These are phyloP conservation scores for Xylariales sp. DNA, from an alignment of 2,329 filamentous ascomycete genomes.

Conservation along the genomic window DNA sequence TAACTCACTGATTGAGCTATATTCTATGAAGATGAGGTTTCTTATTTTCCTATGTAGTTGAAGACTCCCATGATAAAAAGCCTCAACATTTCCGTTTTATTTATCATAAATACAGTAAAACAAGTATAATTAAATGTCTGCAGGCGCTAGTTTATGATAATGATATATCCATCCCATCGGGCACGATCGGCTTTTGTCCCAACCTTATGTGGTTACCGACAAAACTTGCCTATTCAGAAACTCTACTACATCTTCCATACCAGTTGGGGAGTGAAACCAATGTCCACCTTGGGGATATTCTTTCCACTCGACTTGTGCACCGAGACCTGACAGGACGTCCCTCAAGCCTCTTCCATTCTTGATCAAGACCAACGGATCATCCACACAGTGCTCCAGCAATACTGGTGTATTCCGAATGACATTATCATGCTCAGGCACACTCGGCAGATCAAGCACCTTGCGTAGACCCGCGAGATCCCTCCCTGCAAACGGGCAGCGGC, in stretches of 20 bases:
- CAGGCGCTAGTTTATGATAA: no score
- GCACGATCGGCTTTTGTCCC: no score
- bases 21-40: no score
- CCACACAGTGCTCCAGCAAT: constrained; percentile 40
- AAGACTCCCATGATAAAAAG: no score
- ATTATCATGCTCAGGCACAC: constrained; percentile 10
- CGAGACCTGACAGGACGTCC: constrained; percentile 30
- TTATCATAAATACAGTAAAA: no score
- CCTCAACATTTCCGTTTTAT: no score
- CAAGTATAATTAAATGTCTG: no score
- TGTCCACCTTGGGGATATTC: constrained; percentile 38
- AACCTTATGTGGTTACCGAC: no score
- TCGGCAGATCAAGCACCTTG: constrained; percentile 18
- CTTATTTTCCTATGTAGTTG: no score
- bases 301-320: constrained; percentile 33
- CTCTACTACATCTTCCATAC: constrained; percentile 34
- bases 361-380: constrained; percentile 37
- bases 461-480: constrained; percentile 17
- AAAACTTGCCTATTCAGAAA: constrained; percentile 23
- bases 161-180: no score
- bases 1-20: no score
- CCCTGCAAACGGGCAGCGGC: constrained; percentile 17
- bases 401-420: constrained; percentile 36
- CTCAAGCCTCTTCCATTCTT: constrained; percentile 29
- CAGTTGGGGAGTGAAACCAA: constrained; percentile 39